These are phyloP conservation scores for Panicum virgatum DNA, from an alignment of 202 grass and related monocot genomes.

Conservation along the genomic window DNA sequence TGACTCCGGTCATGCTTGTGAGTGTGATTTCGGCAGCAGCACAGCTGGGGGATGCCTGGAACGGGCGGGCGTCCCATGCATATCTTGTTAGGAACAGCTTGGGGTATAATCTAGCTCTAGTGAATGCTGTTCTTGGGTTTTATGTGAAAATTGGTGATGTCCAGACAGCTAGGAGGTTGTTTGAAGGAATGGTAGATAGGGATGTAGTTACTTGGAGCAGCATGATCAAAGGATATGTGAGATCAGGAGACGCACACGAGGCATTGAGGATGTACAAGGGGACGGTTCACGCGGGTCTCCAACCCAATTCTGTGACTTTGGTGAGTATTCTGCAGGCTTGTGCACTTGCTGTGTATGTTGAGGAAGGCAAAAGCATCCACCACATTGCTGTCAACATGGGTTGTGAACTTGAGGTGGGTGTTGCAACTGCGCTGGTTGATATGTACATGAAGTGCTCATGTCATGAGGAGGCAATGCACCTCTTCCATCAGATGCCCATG, in stretches of 20 bases:
- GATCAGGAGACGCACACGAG: slow-evolving; percentile 28
- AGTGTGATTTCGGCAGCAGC: slow-evolving; percentile 56
- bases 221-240: slow-evolving; percentile 59
- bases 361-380: slow-evolving; percentile 57
- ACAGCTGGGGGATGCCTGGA: slow-evolving; percentile 44
- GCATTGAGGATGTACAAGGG: slow-evolving; percentile 52
- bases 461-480: slow-evolving; percentile 41
- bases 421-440: slow-evolving; percentile 68
- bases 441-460: slow-evolving; percentile 85
- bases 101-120: slow-evolving; percentile 39
- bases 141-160: slow-evolving; percentile 51
- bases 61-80: slow-evolving; percentile 58
- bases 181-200: slow-evolving; percentile 43
- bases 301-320: slow-evolving; percentile 57
- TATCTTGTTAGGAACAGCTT: slow-evolving; percentile 56
- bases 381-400: slow-evolving; percentile 42
- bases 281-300: slow-evolving; percentile 46
- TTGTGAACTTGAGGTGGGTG: slow-evolving; percentile 48
- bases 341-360: slow-evolving; percentile 38
- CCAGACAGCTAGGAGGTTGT: slow-evolving; percentile 39
- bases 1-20: slow-evolving; percentile 58
- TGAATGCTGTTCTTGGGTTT: slow-evolving; percentile 59
- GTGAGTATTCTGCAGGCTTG: slow-evolving; percentile 62
- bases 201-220: slow-evolving; percentile 71
- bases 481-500: slow-evolving; percentile 62